Evolutionary conservation across 225 moss, liverwort and hornwort species (phyloP).

Genomic region (Sphagnum contortum): DNA sequence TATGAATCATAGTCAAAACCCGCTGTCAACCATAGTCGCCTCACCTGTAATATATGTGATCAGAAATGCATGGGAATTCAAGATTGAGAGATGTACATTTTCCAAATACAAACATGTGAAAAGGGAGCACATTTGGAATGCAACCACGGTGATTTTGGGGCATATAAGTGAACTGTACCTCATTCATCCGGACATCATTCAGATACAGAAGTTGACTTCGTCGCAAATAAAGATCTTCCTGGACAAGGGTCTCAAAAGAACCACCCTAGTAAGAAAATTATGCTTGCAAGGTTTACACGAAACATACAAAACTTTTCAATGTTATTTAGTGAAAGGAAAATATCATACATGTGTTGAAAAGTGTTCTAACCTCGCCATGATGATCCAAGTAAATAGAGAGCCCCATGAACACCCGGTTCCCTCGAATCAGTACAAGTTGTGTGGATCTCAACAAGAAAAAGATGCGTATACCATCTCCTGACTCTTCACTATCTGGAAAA

Average conservation of each 20-base stretch:
- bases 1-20: conserved; percentile 87
- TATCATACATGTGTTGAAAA: no score
- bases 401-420: conserved; percentile 71
- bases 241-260: conserved; percentile 5
- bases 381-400: conserved; percentile 95
- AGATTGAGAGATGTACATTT: background rate
- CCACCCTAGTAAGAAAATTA: no score
- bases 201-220: conserved; percentile 88
- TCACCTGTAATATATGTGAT: conserved; percentile 39
- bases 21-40: conserved; percentile 85
- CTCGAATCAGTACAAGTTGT: conserved; percentile 71
- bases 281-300: no score
- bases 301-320: no score
- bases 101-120: no score
- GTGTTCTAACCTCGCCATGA: conserved; percentile 85
- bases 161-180: conserved; percentile 25
- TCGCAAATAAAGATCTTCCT: conserved; percentile 81
- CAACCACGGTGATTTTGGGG: no score
- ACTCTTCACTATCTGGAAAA: no score
- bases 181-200: conserved; percentile 71
- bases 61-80: background rate
- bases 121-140: no score
- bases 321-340: no score
- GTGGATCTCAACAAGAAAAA: conserved; percentile 77
- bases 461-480: conserved; percentile 62